A percentile compares a stretch with the other conserved stretches of the same genome.
Conservation (phyloP, 768 basidiomycete species). For the Amanita subjunquillea region DNA sequence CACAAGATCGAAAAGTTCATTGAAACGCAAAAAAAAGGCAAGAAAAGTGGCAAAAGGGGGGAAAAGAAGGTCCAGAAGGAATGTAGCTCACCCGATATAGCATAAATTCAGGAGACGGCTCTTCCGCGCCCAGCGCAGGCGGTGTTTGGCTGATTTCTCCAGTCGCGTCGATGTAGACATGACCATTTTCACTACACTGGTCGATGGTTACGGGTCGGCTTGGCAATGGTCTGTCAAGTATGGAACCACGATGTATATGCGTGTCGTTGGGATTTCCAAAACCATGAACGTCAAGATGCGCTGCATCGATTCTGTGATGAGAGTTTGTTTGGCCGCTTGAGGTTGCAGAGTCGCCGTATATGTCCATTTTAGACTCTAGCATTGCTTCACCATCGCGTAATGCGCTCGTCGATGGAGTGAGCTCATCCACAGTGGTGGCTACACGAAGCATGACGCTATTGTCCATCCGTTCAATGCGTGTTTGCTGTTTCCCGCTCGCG, state of each 20-base stretch:
- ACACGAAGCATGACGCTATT: not conserved
- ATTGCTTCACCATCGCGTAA: constrained; percentile 1
- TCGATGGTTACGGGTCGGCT: not conserved
- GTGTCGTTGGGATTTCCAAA: not conserved
- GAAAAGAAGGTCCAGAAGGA: constrained; percentile 8
- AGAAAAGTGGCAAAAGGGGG: not conserved
- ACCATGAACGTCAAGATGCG: not conserved
- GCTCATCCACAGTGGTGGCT: not conserved
- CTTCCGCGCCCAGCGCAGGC: constrained; percentile 8
- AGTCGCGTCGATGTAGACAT: constrained; percentile 9
- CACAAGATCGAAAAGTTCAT: not conserved
- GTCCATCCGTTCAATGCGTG: not conserved
- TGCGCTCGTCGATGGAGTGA: not conserved
- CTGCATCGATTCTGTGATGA: not conserved
- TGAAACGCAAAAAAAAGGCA: not conserved
- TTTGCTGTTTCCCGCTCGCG: not conserved
- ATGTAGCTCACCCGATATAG: constrained; percentile 22
- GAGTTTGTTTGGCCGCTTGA: not conserved
- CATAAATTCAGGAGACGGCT: constrained; percentile 19
- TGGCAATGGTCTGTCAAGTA: not conserved
- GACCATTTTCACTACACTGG: constrained; percentile 5
- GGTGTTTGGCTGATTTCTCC: constrained; percentile 1
- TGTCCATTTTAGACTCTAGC: not conserved
- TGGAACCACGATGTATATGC: not conserved
- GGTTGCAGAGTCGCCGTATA: not conserved